A percentile compares a stretch with the other conserved stretches of the same genome.
Conservation (phyloP, 352 stramenopile species). For the Globisporangium orthogonon region DNA sequence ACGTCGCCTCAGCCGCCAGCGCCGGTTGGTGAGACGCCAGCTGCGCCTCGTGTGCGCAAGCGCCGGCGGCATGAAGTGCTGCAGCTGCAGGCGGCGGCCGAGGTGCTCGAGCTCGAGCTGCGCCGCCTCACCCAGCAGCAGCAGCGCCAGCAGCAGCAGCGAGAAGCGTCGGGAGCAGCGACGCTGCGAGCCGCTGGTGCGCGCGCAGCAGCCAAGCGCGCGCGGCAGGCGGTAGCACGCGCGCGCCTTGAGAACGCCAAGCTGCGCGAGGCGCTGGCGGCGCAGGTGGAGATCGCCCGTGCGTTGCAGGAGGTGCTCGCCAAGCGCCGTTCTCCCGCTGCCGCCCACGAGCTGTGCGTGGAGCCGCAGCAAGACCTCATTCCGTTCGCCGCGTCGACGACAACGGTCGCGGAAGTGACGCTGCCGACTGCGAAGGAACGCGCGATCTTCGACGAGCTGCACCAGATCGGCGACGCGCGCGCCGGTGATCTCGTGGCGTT, state of each 20-base stretch:
- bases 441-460: conserved; percentile 20
- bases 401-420: background rate
- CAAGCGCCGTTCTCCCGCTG: conserved; percentile 14
- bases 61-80: conserved; percentile 1
- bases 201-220: conserved; percentile 20
- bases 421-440: conserved; percentile 13
- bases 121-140: background rate
- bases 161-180: conserved; percentile 19
- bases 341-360: conserved; percentile 15
- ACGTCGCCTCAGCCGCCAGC: background rate
- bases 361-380: background rate
- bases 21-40: background rate
- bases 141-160: background rate
- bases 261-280: conserved; percentile 32
- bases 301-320: conserved; percentile 32
- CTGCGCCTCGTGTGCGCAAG: background rate
- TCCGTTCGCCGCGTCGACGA: background rate
- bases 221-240: conserved; percentile 26
- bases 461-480: conserved; percentile 12
- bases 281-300: conserved; percentile 26
- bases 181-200: background rate
- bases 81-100: background rate
- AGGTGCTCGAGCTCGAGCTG: conserved; percentile 1
- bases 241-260: conserved; percentile 40
- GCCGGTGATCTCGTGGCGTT: conserved; percentile 14